phyloP scores from a whole-genome alignment of 805 yeast genomes.

The Lipomyces spencermartinsiae region DNA sequence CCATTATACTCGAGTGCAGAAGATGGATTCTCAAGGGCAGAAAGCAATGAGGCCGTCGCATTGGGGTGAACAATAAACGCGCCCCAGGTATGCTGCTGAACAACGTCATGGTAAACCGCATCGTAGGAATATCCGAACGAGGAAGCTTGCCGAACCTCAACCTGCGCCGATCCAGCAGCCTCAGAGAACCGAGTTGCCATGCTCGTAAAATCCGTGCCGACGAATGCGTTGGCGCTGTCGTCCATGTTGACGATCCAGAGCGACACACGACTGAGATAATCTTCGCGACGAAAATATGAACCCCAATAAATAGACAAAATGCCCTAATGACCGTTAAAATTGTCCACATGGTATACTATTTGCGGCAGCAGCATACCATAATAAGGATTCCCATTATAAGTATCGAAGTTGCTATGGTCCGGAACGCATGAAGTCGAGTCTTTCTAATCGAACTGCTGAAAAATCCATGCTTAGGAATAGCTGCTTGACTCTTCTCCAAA shows the following conservation, averaged over 20 bases:
- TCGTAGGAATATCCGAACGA: constrained; percentile 45
- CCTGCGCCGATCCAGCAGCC: constrained; percentile 44
- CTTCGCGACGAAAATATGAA: constrained; percentile 47
- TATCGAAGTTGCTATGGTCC: background rate
- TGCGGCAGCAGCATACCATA: constrained; percentile 13
- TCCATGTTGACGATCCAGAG: constrained; percentile 52
- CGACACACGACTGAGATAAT: constrained; percentile 47
- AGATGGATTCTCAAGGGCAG: constrained; percentile 51
- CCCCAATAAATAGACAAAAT: constrained; percentile 60
- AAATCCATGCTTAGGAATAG: constrained; percentile 25
- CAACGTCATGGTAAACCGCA: constrained; percentile 54
- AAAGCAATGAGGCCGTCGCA: constrained; percentile 52
- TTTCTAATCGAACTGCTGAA: constrained; percentile 19
- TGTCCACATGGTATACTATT: background rate
- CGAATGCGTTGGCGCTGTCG: constrained; percentile 41
- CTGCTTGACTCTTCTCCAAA: constrained; percentile 1
- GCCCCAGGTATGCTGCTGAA: constrained; percentile 68
- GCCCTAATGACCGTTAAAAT: constrained; percentile 26
- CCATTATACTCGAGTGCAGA: constrained; percentile 43
- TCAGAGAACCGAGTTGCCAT: constrained; percentile 23
- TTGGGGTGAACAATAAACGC: constrained; percentile 62
- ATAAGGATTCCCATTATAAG: constrained; percentile 19
- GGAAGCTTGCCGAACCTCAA: constrained; percentile 45
- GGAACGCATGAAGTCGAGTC: constrained; percentile 9
- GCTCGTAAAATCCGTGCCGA: constrained; percentile 46